Percentiles rank a stretch among this genome's conserved stretches.
Evolutionary conservation across 108 stramenopile species (phyloP).

Genomic region (Epithemia pelagica): DNA sequence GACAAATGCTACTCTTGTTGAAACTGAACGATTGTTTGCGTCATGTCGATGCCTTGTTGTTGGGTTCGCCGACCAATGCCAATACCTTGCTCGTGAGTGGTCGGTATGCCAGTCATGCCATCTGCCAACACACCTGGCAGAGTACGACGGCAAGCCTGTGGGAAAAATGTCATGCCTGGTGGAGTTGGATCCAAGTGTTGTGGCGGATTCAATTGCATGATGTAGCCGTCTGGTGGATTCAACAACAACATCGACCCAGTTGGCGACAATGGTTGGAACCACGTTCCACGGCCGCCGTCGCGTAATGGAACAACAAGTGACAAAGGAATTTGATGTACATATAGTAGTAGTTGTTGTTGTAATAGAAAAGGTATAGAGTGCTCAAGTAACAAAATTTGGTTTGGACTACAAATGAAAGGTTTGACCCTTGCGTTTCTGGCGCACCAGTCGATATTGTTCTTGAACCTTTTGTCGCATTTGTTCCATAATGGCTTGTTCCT

Average conservation of each 20-base stretch:
- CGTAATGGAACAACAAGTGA: too few species aligned
- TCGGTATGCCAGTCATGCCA: slow-evolving; percentile 58
- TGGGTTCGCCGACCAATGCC: slow-evolving; percentile 78
- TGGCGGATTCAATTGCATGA: slow-evolving; percentile 45
- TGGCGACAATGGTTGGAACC: too few species aligned
- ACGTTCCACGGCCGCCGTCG: too few species aligned
- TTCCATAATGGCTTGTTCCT: slow-evolving; percentile 50
- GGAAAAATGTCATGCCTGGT: slow-evolving; percentile 30
- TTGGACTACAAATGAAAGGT: slow-evolving; percentile 59
- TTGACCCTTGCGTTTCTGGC: slow-evolving; percentile 23
- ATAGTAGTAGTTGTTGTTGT: too few species aligned
- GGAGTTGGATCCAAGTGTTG: slow-evolving; percentile 46
- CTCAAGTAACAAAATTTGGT: too few species aligned
- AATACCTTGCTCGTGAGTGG: slow-evolving; percentile 77
- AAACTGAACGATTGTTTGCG: slow-evolving; percentile 95
- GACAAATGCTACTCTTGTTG: slow-evolving; percentile 89
- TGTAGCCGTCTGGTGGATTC: slow-evolving; percentile 27
- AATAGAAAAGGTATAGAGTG: too few species aligned
- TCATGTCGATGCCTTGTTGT: slow-evolving; percentile 82
- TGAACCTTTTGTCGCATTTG: slow-evolving; percentile 49
- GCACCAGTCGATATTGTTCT: slow-evolving; percentile 51
- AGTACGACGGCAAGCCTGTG: not conserved
- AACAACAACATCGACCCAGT: slow-evolving; percentile 1
- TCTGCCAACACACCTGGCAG: slow-evolving; percentile 24
- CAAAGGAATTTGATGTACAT: too few species aligned